Base-by-base conservation (phyloP, 345 rosid species). In the Acer negundo region DNA sequence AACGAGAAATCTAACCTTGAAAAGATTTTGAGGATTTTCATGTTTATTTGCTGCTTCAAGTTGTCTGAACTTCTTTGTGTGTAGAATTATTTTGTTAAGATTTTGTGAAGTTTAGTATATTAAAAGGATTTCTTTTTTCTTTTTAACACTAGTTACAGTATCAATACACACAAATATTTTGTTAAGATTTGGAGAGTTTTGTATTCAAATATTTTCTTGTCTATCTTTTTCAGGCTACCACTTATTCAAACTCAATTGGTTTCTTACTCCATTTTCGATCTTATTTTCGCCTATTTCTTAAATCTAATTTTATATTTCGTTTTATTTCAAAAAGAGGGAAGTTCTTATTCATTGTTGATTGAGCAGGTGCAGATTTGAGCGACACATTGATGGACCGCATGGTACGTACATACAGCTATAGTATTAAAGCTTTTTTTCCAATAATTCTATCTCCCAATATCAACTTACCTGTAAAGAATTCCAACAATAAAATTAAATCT, bases 301-400 rank as follows among this genome's bases (percentile, higher is more conserved):
- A 51, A 51, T 51, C 19, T 51, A 51, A 51, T 51, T 16, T 51
- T 51, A 51, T 51, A 51, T 51, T 51, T 51, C 7, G n/a, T 51
- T 51, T 15, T 51, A n/a, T 51, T 51, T 15, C 56, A 15, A 46
- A 9, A 49, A 51, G 56, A 26, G 44, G 59, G 26, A 46, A 46
- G 17, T 1, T 20, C 20, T 53, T 35, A 51, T 16, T 72, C 2
- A 6, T 78, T 65, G 53, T 24, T 72, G 38, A n/a, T 56, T 62
- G 67, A 66, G 67, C 90, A 93, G 99, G 98, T 79, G 99, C 99
- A 10, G 99, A 95, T 84, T 86, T 95, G 85, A 95, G 98, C 17
- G 99, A 93, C 85, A 95, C 99, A 68, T 85, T 95, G 83, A 95
- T 95, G 99, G 99, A 95, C 84, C 93, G 99, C 16, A 95, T 95